These are phyloP conservation scores for Mortierella alpina DNA, from an alignment of 192 early-diverging fungal species.

Conservation along the genomic window DNA sequence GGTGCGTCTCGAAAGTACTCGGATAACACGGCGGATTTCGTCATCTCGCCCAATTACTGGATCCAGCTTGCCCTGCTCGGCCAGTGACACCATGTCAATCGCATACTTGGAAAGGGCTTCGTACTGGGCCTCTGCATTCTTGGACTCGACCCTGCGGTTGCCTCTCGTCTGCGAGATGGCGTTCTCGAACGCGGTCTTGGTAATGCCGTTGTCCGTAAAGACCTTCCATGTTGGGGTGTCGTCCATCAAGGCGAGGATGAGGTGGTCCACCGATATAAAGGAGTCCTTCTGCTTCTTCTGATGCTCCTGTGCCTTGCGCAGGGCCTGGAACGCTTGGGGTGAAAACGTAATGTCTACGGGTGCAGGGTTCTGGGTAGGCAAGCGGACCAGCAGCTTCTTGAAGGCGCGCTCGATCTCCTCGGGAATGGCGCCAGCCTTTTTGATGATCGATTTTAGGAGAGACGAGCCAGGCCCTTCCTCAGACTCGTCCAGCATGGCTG, in stretches of 20 bases:
- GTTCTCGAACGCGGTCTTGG: slow-evolving; percentile 76
- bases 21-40: slow-evolving; percentile 94
- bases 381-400: slow-evolving; percentile 80
- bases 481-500: slow-evolving; percentile 82
- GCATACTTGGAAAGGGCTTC: slow-evolving; percentile 97
- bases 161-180: slow-evolving; percentile 84
- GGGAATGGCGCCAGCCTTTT: slow-evolving; percentile 88
- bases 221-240: slow-evolving; percentile 68
- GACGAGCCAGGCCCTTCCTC: slow-evolving; percentile 80
- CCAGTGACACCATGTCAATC: slow-evolving; percentile 85
- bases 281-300: slow-evolving; percentile 91
- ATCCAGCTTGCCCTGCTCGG: slow-evolving; percentile 91
- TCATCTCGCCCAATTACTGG: slow-evolving; percentile 98
- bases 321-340: slow-evolving; percentile 67
- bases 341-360: slow-evolving; percentile 79
- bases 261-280: slow-evolving; percentile 88
- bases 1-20: slow-evolving; percentile 88
- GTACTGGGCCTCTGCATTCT: slow-evolving; percentile 87
- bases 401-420: slow-evolving; percentile 78
- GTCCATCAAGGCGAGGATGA: slow-evolving; percentile 87
- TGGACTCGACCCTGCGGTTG: slow-evolving; percentile 83
- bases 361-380: slow-evolving; percentile 88
- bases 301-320: slow-evolving; percentile 82
- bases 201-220: slow-evolving; percentile 76
- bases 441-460: slow-evolving; percentile 80